Evolutionary conservation across 2,329 filamentous ascomycete species (phyloP).

Genomic region (Didymella sp.): DNA sequence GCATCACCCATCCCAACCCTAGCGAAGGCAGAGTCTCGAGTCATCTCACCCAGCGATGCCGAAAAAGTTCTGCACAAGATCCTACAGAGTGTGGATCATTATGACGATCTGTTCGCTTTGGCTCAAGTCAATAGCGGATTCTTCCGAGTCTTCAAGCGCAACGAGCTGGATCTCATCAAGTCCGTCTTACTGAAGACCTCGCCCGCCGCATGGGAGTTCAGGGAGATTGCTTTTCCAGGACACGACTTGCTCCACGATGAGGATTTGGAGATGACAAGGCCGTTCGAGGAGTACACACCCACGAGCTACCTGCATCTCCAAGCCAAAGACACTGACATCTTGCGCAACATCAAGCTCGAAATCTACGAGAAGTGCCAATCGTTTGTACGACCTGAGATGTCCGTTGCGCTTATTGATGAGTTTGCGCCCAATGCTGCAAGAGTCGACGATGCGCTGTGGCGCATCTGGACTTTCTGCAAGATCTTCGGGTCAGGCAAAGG

Average conservation of each 20-base stretch:
- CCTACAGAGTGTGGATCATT: conserved; percentile 55
- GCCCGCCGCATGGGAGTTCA: conserved; percentile 65
- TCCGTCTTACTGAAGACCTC: conserved; percentile 61
- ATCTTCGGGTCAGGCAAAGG: conserved; percentile 67
- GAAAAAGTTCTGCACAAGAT: conserved; percentile 62
- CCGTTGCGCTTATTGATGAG: conserved; percentile 59
- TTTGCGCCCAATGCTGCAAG: conserved; percentile 57
- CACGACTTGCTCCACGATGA: conserved; percentile 52
- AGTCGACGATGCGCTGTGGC: conserved; percentile 68
- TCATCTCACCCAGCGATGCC: conserved; percentile 54
- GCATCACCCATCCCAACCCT: conserved; percentile 30
- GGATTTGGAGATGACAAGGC: conserved; percentile 53
- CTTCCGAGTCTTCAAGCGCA: conserved; percentile 63
- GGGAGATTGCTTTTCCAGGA: conserved; percentile 63
- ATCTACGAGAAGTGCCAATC: conserved; percentile 63
- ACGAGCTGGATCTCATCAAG: conserved; percentile 63
- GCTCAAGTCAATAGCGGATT: conserved; percentile 63
- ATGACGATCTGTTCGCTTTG: conserved; percentile 63
- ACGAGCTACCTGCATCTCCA: conserved; percentile 60
- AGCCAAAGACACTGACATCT: conserved; percentile 60
- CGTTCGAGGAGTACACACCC: conserved; percentile 62
- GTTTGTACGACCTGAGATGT: conserved; percentile 64
- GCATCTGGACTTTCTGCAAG: conserved; percentile 70
- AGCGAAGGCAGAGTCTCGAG: conserved; percentile 28
- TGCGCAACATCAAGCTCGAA: conserved; percentile 62